Conservation (phyloP, 495 filamentous ascomycete genomes). For the Lindgomyces ingoldianus region DNA sequence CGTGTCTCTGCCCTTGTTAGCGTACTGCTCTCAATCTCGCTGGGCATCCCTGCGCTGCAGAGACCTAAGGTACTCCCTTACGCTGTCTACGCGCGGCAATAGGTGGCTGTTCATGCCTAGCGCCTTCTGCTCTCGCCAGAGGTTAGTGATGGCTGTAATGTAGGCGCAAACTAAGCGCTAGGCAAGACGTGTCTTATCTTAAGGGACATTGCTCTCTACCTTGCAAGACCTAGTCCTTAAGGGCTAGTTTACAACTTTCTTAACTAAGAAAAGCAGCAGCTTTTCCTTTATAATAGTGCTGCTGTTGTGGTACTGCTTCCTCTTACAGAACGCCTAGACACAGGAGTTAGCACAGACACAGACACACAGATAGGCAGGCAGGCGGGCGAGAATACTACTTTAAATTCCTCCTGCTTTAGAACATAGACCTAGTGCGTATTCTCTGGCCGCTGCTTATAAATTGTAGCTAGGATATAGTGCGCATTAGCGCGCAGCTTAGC, state of each 20-base stretch:
- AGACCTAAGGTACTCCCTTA: not conserved
- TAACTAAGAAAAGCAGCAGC: not conserved
- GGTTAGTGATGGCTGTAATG: constrained; percentile 8
- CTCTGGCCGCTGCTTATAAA: not conserved
- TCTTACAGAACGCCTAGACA: not conserved
- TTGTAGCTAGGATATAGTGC: not conserved
- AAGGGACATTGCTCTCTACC: not conserved
- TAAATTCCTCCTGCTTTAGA: constrained; percentile 14
- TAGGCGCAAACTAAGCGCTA: constrained; percentile 7
- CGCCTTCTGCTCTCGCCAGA: constrained; percentile 4
- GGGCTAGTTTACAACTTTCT: not conserved
- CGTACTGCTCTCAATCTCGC: constrained; percentile 4
- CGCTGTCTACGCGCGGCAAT: not conserved
- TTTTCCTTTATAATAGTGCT: not conserved
- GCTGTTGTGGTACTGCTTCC: not conserved
- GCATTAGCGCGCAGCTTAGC: constrained; percentile 1
- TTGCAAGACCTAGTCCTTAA: not conserved
- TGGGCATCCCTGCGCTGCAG: constrained; percentile 6
- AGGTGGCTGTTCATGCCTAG: constrained; percentile 4
- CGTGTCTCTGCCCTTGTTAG: constrained; percentile 2
- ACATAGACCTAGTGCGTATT: constrained; percentile 5
- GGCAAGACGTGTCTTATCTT: not conserved
- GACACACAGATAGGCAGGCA: no score
- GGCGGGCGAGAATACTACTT: constrained; percentile 2
- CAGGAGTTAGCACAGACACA: not conserved